These are phyloP conservation scores for Aspergillus neoniger DNA, from an alignment of 2,329 filamentous ascomycete species.

Conservation along the genomic window DNA sequence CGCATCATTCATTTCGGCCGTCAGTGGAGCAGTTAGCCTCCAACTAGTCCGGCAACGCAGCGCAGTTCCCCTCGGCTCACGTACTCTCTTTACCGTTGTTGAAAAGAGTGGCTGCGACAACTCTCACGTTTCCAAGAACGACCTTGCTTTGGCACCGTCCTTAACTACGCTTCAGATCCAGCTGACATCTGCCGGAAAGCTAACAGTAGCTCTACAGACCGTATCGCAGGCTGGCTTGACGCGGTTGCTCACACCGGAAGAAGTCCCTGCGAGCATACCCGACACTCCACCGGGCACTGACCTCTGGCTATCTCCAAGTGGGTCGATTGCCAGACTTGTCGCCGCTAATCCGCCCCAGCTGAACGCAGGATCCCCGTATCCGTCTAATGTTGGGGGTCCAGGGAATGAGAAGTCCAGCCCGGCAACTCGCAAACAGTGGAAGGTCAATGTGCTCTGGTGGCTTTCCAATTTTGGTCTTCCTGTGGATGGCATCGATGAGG, in stretches of 20 bases:
- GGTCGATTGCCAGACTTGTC: constrained; percentile 39
- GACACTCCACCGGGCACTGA: constrained; percentile 32
- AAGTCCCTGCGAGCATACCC: constrained; percentile 19
- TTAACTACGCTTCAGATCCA: constrained; percentile 42
- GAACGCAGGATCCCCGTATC: constrained; percentile 25
- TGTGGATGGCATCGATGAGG: constrained; percentile 32
- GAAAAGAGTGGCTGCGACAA: constrained; percentile 35
- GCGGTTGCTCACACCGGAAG: constrained; percentile 31
- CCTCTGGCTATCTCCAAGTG: constrained; percentile 45
- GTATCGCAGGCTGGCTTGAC: constrained; percentile 39
- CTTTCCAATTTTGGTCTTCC: constrained; percentile 40
- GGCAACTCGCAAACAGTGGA: constrained; percentile 37
- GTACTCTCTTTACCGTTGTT: constrained; percentile 41
- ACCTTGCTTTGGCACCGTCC: constrained; percentile 29
- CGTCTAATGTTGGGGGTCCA: constrained; percentile 10
- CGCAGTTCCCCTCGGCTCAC: constrained; percentile 44
- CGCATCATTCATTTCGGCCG: constrained; percentile 43
- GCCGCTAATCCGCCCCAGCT: constrained; percentile 26
- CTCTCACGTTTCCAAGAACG: constrained; percentile 29
- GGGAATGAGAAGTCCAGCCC: constrained; percentile 14
- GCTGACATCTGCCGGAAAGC: constrained; percentile 37
- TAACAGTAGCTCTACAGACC: constrained; percentile 41
- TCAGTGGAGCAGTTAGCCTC: constrained; percentile 40
- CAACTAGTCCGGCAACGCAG: constrained; percentile 38
- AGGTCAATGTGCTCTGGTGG: constrained; percentile 40